Evolutionary conservation across 495 filamentous ascomycete genomes (phyloP).

Genomic region (Aspergillus avenaceus): DNA sequence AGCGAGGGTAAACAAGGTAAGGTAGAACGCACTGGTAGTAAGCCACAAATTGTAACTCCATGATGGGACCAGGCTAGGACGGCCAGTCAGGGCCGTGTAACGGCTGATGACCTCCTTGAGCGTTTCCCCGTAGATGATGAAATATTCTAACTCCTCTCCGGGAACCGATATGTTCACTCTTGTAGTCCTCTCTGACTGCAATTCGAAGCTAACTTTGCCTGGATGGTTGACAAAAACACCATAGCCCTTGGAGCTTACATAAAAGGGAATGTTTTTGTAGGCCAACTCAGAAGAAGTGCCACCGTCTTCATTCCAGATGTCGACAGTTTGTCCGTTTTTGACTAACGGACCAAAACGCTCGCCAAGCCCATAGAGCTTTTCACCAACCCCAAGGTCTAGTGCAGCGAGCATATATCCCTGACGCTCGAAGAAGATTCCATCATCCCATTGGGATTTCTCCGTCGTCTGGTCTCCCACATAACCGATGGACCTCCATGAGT

Average conservation of each 20-base stretch:
- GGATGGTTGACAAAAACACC: conserved; percentile 66
- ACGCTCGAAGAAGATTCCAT: conserved; percentile 50
- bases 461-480: conserved; percentile 49
- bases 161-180: conserved; percentile 60
- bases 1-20: not conserved
- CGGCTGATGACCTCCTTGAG: conserved; percentile 64
- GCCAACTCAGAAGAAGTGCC: conserved; percentile 67
- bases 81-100: conserved; percentile 60
- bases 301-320: conserved; percentile 70
- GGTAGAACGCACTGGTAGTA: conserved; percentile 45
- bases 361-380: conserved; percentile 65
- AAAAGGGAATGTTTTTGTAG: conserved; percentile 74
- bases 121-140: conserved; percentile 61
- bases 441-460: conserved; percentile 44
- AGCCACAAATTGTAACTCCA: conserved; percentile 74
- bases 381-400: conserved; percentile 60
- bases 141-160: conserved; percentile 56
- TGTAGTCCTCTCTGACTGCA: conserved; percentile 63
- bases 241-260: conserved; percentile 63
- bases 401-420: conserved; percentile 60
- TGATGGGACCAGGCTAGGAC: conserved; percentile 54
- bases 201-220: conserved; percentile 57
- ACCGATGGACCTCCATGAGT: conserved; percentile 58
- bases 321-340: conserved; percentile 64
- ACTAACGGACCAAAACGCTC: conserved; percentile 68